Evolutionary conservation across 495 filamentous ascomycete genomes (phyloP).

Genomic region (Penicillium manginii): DNA sequence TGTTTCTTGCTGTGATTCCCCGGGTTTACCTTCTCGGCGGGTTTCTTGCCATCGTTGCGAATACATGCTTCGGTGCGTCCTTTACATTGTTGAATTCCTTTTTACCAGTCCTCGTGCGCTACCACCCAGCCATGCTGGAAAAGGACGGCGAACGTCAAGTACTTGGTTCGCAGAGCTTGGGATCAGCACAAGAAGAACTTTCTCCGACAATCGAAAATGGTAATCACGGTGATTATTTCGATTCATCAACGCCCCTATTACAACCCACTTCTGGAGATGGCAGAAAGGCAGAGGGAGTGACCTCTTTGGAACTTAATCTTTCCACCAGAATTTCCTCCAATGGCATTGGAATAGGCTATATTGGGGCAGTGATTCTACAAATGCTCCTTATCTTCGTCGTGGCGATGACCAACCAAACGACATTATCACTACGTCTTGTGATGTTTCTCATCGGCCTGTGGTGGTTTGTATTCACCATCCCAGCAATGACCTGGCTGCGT

Average conservation of each 20-base stretch:
- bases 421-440: constrained; percentile 77
- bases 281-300: constrained; percentile 21
- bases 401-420: constrained; percentile 68
- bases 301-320: constrained; percentile 69
- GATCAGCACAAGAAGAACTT: neutral
- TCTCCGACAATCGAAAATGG: neutral
- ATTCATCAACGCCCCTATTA: constrained; percentile 44
- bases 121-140: constrained; percentile 61
- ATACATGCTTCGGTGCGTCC: constrained; percentile 86
- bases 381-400: constrained; percentile 75
- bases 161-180: neutral
- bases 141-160: neutral
- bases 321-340: constrained; percentile 86
- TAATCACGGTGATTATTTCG: constrained; percentile 1
- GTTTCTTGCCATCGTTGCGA: constrained; percentile 83
- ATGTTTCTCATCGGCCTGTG: constrained; percentile 88
- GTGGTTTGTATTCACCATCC: constrained; percentile 93
- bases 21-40: constrained; percentile 78
- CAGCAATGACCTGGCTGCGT: constrained; percentile 87
- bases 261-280: constrained; percentile 5
- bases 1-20: constrained; percentile 78
- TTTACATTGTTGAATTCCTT: constrained; percentile 88
- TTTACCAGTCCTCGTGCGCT: constrained; percentile 76
- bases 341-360: constrained; percentile 90
- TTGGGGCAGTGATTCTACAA: constrained; percentile 79